phyloP scores from a whole-genome alignment of 1,284 basidiomycete genomes.

The Leccinum colubrinum region DNA sequence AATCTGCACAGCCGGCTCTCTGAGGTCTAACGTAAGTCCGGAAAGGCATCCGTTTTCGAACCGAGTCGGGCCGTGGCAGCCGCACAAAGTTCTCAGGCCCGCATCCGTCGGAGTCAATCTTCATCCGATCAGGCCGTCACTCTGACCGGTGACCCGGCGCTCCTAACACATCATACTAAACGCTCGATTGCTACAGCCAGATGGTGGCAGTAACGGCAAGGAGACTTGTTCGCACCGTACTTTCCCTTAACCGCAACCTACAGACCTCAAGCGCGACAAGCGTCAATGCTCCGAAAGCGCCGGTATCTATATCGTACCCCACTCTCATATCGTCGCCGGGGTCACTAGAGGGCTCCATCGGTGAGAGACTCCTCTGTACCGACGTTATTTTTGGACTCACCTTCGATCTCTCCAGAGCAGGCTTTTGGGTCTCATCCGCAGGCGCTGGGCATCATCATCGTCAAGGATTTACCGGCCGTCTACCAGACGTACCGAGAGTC shows the following conservation, averaged over 20 bases:
- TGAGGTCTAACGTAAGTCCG: background rate
- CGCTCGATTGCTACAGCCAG: background rate
- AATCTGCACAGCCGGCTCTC: too few relatives aligned
- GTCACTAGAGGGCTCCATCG: slow-evolving; percentile 60
- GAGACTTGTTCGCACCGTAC: slow-evolving; percentile 4
- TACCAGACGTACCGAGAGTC: slow-evolving; percentile 66
- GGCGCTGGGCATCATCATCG: slow-evolving; percentile 77
- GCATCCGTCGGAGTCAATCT: too few relatives aligned
- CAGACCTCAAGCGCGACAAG: slow-evolving; percentile 24
- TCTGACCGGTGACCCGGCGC: background rate
- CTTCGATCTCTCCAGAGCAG: slow-evolving; percentile 43
- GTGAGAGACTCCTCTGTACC: slow-evolving; percentile 34
- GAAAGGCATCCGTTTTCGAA: background rate
- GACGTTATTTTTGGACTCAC: background rate
- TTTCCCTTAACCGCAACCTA: slow-evolving; percentile 10
- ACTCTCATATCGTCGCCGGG: slow-evolving; percentile 58
- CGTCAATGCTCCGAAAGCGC: slow-evolving; percentile 42
- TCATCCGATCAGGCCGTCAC: too few relatives aligned
- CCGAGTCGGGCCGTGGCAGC: background rate
- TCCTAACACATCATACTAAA: background rate
- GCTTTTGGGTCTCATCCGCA: slow-evolving; percentile 80
- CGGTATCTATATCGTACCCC: slow-evolving; percentile 67
- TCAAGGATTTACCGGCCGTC: slow-evolving; percentile 72
- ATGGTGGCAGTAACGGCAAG: slow-evolving; percentile 13
- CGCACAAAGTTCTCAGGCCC: background rate